A percentile compares a stretch with the other conserved stretches of the same genome.
Conservation (phyloP, 208 protist genomes). For the Crithidia fasciculata region DNA sequence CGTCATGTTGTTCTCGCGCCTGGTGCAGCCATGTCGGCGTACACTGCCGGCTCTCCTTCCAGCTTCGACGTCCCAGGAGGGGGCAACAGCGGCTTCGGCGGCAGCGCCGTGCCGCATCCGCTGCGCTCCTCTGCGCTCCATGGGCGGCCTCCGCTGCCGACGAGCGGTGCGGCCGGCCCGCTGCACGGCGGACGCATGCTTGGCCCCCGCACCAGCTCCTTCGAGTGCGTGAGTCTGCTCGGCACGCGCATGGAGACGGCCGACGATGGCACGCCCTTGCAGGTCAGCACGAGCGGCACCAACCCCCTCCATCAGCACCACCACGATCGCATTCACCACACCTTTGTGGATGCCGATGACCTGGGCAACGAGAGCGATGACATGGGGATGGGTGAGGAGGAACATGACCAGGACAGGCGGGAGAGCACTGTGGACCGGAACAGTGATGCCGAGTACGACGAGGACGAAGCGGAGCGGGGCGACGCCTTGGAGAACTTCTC, state of each 20-base stretch:
- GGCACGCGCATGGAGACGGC: conserved; percentile 17
- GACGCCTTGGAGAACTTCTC: conserved; percentile 11
- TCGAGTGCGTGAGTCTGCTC: conserved; percentile 24
- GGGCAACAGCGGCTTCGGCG: too few species aligned
- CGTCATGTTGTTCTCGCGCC: too few species aligned
- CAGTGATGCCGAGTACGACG: neutral
- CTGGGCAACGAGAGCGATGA: neutral
- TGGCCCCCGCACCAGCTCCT: conserved; percentile 15
- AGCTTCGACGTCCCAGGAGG: too few species aligned
- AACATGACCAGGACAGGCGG: neutral
- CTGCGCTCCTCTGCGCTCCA: too few species aligned
- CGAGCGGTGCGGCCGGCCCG: neutral
- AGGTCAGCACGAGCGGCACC: neutral
- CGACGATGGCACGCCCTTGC: conserved; percentile 16
- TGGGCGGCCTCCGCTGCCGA: too few species aligned
- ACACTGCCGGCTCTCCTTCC: too few species aligned
- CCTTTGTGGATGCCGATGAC: conserved; percentile 12
- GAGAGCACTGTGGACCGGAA: too few species aligned
- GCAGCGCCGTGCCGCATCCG: too few species aligned
- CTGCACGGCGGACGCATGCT: neutral
- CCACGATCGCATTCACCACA: neutral
- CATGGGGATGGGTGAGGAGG: neutral
- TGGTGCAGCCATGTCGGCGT: too few species aligned
- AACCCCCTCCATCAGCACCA: conserved; percentile 3
- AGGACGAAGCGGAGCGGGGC: neutral